A percentile compares a stretch with the other conserved stretches of the same genome.
phyloP scores from a whole-genome alignment of 768 basidiomycete genomes.

The Phaeolepiota aurea region DNA sequence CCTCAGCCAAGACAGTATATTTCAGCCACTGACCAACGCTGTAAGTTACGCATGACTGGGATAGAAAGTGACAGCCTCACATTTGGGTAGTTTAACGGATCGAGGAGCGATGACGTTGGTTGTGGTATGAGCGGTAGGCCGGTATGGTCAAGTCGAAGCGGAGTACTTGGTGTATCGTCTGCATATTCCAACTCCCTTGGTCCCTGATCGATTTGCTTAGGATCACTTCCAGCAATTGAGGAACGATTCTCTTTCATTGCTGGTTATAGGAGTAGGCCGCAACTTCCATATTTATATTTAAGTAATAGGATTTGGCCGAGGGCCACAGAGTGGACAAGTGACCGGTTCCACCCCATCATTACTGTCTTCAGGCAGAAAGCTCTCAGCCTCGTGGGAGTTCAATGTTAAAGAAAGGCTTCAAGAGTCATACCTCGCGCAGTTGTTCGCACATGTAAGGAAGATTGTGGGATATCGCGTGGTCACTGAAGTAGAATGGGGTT shows the following conservation, averaged over 20 bases:
- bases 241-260: background rate
- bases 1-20: slow-evolving; percentile 21
- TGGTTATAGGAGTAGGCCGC: too few species aligned
- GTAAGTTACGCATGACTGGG: background rate
- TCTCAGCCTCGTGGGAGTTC: background rate
- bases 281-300: background rate
- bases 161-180: background rate
- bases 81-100: slow-evolving; percentile 34
- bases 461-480: too few species aligned
- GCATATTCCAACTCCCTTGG: background rate
- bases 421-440: too few species aligned
- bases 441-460: too few species aligned
- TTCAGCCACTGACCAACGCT: slow-evolving; percentile 22
- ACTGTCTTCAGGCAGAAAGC: background rate
- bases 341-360: background rate
- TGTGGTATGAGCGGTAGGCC: slow-evolving; percentile 35
- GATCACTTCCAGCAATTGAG: background rate
- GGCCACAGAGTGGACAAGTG: background rate
- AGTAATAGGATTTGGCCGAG: background rate
- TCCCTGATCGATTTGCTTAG: background rate
- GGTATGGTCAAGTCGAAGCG: slow-evolving; percentile 21
- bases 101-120: slow-evolving; percentile 26
- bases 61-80: slow-evolving; percentile 9
- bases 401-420: too few species aligned
- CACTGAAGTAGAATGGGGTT: too few species aligned